Conservation (phyloP, 2,329 filamentous ascomycete genomes). For the Davidsoniella eucalypti region DNA sequence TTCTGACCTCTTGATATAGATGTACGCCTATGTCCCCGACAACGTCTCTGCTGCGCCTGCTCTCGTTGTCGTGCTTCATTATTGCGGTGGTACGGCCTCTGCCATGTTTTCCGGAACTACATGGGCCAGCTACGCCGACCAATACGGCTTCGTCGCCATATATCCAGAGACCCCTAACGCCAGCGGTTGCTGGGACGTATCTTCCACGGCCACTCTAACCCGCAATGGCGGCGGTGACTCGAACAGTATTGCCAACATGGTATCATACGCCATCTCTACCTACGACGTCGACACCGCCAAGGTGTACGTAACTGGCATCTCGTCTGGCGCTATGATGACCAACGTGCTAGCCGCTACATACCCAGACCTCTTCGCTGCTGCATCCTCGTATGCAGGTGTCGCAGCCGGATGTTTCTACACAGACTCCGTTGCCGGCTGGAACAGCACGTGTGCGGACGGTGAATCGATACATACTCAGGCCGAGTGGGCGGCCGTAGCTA, state of each 20-base stretch:
- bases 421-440: slow-evolving; percentile 32
- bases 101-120: slow-evolving; percentile 32
- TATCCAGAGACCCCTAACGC: slow-evolving; percentile 36
- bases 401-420: slow-evolving; percentile 37
- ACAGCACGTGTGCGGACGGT: slow-evolving; percentile 36
- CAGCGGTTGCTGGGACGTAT: slow-evolving; percentile 43
- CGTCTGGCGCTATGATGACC: slow-evolving; percentile 35
- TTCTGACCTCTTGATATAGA: slow-evolving; percentile 7
- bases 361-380: slow-evolving; percentile 36
- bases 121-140: slow-evolving; percentile 28
- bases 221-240: slow-evolving; percentile 41
- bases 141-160: slow-evolving; percentile 31
- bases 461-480: slow-evolving; percentile 24
- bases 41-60: slow-evolving; percentile 24
- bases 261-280: slow-evolving; percentile 33
- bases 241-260: slow-evolving; percentile 42
- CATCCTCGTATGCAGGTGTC: slow-evolving; percentile 34
- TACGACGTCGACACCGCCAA: slow-evolving; percentile 33
- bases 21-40: slow-evolving; percentile 21
- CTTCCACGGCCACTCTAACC: slow-evolving; percentile 30
- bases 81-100: slow-evolving; percentile 33
- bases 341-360: slow-evolving; percentile 31
- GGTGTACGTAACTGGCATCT: slow-evolving; percentile 38
- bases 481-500: slow-evolving; percentile 21
- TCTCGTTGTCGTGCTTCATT: slow-evolving; percentile 36